These are phyloP conservation scores for Phaeophleospora eucalypticola DNA, from an alignment of 2,329 filamentous ascomycete genomes.

Conservation along the genomic window DNA sequence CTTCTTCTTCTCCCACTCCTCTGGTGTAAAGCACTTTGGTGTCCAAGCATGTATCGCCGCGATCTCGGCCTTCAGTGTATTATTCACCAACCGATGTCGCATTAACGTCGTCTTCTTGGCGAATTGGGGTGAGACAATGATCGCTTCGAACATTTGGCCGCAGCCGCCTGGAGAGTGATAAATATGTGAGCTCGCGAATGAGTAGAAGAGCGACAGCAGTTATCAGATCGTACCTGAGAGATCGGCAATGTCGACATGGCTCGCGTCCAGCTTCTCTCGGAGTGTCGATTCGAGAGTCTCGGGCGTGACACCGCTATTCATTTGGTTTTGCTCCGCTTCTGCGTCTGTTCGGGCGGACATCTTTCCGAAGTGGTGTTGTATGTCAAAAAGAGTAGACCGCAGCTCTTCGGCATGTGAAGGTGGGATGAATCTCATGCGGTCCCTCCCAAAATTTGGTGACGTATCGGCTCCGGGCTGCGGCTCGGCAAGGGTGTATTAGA, in stretches of 20 bases:
- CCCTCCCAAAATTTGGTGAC: not conserved
- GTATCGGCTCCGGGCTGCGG: not conserved
- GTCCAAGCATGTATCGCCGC: conserved; percentile 92
- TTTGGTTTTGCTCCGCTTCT: conserved; percentile 49
- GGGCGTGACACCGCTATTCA: conserved; percentile 61
- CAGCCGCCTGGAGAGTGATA: conserved; percentile 54
- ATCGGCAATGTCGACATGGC: conserved; percentile 83
- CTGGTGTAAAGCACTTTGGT: conserved; percentile 85
- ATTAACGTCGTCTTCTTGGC: conserved; percentile 65
- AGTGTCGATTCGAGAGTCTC: conserved; percentile 66
- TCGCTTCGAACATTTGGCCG: conserved; percentile 65
- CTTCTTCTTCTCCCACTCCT: conserved; percentile 75
- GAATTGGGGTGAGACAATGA: conserved; percentile 57
- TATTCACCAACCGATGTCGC: conserved; percentile 81
- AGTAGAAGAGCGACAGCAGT: not conserved
- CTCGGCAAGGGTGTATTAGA: not conserved
- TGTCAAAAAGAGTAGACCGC: too few relatives aligned
- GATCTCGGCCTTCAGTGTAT: conserved; percentile 78
- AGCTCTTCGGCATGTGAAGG: too few relatives aligned
- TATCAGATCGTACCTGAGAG: conserved; percentile 66
- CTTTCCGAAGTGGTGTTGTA: too few relatives aligned
- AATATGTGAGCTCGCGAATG: not conserved
- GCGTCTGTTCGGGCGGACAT: conserved; percentile 45
- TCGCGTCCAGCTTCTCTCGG: conserved; percentile 64
- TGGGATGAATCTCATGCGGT: too few relatives aligned